Evolutionary conservation across 176 grass and related monocot genomes (phyloP), one percentile per base, ranked within the genome.

Genomic region (Aegilops umbellulata): DNA sequence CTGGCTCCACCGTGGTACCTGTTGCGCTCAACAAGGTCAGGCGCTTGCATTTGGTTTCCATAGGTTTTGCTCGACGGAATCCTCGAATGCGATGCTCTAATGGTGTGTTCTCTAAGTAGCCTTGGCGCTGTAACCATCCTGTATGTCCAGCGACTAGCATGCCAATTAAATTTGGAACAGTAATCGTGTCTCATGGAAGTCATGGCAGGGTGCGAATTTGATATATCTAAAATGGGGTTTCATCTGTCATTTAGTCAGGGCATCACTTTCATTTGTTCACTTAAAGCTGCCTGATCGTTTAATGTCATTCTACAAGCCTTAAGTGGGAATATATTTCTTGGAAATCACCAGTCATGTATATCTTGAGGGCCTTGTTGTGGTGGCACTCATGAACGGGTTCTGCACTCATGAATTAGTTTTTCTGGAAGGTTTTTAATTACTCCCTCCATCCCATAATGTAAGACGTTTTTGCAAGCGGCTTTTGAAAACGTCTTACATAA

Each of bases 1-100:
- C 81, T 11, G 93, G 93, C 13, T 92, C 93, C 0, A 81, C 88
- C 25, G 90, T 92, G 17, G 93, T 95, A n/a, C 39, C 93, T 10
- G 83, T 95, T 58, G 90, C 90, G 17, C 90, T 95, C 64, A 95
- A 90, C 84, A 92, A 95, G 90, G 93, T 95, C 12, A 6, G 86
- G 3, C 68, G 62, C 26, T 8, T 60, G 19, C 26, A 25, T 68
- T 49, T 57, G 13, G 39, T 74, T 70, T 20, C 9, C 68, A 32
- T 60, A 22, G 11, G 20, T 88, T 7, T 49, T 88, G 76, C 36
- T 80, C 42, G 42, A 84, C 20, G 10, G 9, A 84, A 76, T 76
- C 14, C 60, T 39, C 67, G 46, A 51, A 53, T 16, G 3, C 4
- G 11, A 42, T 15, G 3, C 2, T 73, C 39, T 26, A 24, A 14